phyloP scores from a whole-genome alignment of 2,329 filamentous ascomycete genomes.

The Nigrospora sphaerica region DNA sequence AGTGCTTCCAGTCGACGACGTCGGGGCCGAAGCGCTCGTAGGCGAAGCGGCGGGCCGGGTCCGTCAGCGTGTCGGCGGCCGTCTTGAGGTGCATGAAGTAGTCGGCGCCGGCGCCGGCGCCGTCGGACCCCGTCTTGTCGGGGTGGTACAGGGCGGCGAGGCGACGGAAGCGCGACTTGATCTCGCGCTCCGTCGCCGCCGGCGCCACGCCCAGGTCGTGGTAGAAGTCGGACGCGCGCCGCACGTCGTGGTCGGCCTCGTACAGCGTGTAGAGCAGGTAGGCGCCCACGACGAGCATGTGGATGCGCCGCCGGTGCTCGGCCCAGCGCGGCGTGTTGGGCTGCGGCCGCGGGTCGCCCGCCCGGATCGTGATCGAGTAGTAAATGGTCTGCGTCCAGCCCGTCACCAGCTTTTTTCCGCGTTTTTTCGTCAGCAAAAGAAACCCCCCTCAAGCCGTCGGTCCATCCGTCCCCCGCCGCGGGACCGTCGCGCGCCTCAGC shows the following conservation, averaged over 20 bases:
- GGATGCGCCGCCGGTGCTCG: conserved; percentile 72
- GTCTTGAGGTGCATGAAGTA: conserved; percentile 78
- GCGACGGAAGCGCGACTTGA: conserved; percentile 80
- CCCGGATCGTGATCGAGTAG: conserved; percentile 83
- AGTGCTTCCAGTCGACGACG: conserved; percentile 58
- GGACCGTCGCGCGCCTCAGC: too few relatives aligned
- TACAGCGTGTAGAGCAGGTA: conserved; percentile 92
- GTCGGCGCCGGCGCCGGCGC: conserved; percentile 10
- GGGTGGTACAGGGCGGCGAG: conserved; percentile 70
- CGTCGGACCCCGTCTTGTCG: conserved; percentile 59
- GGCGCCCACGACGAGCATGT: conserved; percentile 70
- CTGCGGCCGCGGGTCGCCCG: conserved; percentile 72
- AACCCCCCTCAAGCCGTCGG: too few relatives aligned
- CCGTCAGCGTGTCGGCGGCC: conserved; percentile 74
- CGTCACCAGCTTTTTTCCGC: conserved; percentile 59
- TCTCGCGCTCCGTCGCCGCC: conserved; percentile 61
- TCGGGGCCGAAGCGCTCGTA: conserved; percentile 84
- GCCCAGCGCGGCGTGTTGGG: conserved; percentile 62
- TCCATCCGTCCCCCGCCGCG: too few relatives aligned
- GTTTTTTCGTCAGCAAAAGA: neutral
- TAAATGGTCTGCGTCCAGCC: conserved; percentile 72
- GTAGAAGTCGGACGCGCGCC: conserved; percentile 69
- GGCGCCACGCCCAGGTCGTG: conserved; percentile 64
- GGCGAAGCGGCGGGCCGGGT: conserved; percentile 71
- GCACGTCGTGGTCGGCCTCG: conserved; percentile 80